A percentile compares a stretch with the other conserved stretches of the same genome.
Evolutionary conservation across 768 basidiomycete genomes (phyloP).

Genomic region (Boletus barrowsii): DNA sequence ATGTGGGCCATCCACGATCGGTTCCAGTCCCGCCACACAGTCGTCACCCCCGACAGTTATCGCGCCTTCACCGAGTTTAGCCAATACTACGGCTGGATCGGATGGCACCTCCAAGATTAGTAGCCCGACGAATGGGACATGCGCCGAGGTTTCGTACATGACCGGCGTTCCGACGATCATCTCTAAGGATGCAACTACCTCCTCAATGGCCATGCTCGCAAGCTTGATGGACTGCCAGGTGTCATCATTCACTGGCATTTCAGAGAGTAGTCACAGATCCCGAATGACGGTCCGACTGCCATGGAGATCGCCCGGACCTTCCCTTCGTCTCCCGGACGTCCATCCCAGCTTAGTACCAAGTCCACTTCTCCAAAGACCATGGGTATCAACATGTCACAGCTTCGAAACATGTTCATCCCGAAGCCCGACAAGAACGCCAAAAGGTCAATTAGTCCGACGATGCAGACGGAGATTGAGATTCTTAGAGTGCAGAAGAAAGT

Average conservation of each 20-base stretch:
- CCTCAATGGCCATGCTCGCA: background rate
- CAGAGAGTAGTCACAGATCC: background rate
- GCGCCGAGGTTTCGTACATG: background rate
- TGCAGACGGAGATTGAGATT: constrained; percentile 9
- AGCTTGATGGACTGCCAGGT: background rate
- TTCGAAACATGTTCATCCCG: constrained; percentile 3
- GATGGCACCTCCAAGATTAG: background rate
- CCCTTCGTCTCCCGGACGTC: background rate
- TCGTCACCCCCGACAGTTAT: background rate
- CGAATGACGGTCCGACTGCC: background rate
- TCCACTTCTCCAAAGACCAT: background rate
- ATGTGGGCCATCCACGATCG: background rate
- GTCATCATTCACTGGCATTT: background rate
- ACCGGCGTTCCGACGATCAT: background rate
- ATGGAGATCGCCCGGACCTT: background rate
- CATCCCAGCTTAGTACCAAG: background rate
- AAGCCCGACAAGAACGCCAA: constrained; percentile 1
- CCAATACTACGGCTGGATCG: background rate
- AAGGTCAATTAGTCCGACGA: background rate
- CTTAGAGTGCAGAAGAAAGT: constrained; percentile 3
- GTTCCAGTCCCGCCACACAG: background rate
- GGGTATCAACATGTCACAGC: background rate
- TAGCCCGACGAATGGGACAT: background rate
- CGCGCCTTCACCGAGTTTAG: background rate
- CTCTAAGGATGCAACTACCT: background rate